Conservation (phyloP, 2,329 filamentous ascomycete species). For the Fusarium ambrosium region DNA sequence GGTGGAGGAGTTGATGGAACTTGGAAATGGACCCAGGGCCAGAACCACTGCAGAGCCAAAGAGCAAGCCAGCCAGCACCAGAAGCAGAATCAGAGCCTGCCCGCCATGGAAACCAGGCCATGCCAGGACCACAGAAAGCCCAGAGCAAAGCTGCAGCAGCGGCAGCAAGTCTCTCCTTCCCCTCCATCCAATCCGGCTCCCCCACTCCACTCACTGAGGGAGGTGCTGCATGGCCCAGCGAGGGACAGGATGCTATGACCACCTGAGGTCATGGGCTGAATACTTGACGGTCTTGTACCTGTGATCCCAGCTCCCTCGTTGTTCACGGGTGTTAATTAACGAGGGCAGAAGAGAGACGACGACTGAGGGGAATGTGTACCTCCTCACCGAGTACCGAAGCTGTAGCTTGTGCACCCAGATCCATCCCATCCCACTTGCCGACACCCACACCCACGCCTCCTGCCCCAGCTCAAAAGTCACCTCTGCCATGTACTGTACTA, state of each 20-base stretch:
- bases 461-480: conserved; percentile 22
- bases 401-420: conserved; percentile 11
- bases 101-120: conserved; percentile 3
- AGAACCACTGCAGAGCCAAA: conserved; percentile 23
- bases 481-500: neutral
- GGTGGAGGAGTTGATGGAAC: conserved; percentile 32
- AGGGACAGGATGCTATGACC: conserved; percentile 32
- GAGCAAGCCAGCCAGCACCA: conserved; percentile 13
- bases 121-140: conserved; percentile 2
- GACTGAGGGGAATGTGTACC: conserved; percentile 22
- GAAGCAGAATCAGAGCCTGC: conserved; percentile 18
- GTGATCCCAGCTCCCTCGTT: conserved; percentile 4
- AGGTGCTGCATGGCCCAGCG: conserved; percentile 19
- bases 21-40: conserved; percentile 34
- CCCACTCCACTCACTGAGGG: conserved; percentile 16
- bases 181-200: conserved; percentile 3
- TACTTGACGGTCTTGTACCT: conserved; percentile 15
- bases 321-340: neutral
- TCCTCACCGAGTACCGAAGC: conserved; percentile 10
- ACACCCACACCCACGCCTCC: conserved; percentile 28
- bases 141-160: conserved; percentile 11
- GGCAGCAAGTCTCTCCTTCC: conserved; percentile 14
- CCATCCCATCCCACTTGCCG: conserved; percentile 32
- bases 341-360: neutral
- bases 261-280: conserved; percentile 12